Percentiles rank a stretch among this genome's conserved stretches.
Evolutionary conservation across 495 filamentous ascomycete species (phyloP).

Genomic region (Hypoxylon cercidicola): DNA sequence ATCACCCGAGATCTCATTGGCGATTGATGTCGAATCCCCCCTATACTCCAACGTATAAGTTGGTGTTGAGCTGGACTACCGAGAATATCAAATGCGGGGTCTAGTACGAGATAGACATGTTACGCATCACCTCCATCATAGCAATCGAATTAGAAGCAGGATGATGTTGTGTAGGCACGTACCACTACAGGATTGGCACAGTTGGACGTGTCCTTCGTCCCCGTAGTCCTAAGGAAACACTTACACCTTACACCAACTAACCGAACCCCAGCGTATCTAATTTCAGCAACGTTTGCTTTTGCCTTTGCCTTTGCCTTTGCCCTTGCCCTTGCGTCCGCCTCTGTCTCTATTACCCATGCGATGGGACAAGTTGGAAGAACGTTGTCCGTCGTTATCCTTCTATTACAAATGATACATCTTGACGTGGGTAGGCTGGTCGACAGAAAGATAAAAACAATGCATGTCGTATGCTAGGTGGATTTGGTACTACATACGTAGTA

Average conservation of each 20-base stretch:
- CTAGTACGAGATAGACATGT: constrained; percentile 6
- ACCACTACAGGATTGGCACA: constrained; percentile 5
- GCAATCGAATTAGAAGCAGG: constrained; percentile 18
- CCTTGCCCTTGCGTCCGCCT: no score
- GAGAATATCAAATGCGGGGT: constrained; percentile 37
- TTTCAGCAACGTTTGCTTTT: neutral
- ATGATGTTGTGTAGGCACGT: constrained; percentile 20
- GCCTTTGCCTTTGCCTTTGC: no score
- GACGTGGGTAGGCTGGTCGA: neutral
- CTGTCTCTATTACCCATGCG: constrained; percentile 9
- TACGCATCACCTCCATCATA: constrained; percentile 36
- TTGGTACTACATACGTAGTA: constrained; percentile 11
- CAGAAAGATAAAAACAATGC: constrained; percentile 9
- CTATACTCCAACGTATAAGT: constrained; percentile 18
- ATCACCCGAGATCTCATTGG: constrained; percentile 24
- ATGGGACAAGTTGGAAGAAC: neutral
- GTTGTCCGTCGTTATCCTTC: neutral
- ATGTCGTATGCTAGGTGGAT: constrained; percentile 6
- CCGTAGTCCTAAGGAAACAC: constrained; percentile 1
- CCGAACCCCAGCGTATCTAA: no score
- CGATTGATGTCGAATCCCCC: constrained; percentile 20
- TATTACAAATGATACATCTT: neutral
- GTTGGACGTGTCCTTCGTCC: constrained; percentile 9
- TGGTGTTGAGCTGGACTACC: constrained; percentile 31
- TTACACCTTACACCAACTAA: no score